phyloP scores from a whole-genome alignment of 164 flowering plant species.

The Macadamia tetraphylla region DNA sequence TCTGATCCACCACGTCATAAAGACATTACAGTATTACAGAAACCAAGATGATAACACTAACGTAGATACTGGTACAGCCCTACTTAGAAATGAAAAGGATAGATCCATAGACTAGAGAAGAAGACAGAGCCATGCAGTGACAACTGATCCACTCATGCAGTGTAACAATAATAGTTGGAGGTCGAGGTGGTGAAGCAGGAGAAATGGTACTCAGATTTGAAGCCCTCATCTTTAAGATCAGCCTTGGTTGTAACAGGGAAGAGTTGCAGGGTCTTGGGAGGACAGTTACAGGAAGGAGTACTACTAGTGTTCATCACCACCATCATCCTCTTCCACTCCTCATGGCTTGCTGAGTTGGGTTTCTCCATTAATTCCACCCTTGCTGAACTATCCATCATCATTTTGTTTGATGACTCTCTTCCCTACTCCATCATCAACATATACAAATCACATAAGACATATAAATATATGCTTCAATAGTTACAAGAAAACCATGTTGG shows the following conservation, averaged over 20 bases:
- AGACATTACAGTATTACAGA: background rate
- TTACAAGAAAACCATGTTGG: too few species aligned
- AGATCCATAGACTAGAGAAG: background rate
- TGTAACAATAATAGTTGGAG: slow-evolving; percentile 6
- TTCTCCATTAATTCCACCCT: slow-evolving; percentile 19
- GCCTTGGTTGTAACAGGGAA: slow-evolving; percentile 50
- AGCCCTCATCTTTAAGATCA: slow-evolving; percentile 34
- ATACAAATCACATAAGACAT: background rate
- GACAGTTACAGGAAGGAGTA: slow-evolving; percentile 18
- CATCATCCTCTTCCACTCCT: slow-evolving; percentile 32
- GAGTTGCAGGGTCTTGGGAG: slow-evolving; percentile 60
- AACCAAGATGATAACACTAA: background rate
- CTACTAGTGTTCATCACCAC: slow-evolving; percentile 20
- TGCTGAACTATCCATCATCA: background rate
- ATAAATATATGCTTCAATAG: background rate
- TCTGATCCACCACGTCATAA: background rate
- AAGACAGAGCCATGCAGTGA: background rate
- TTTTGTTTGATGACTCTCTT: slow-evolving; percentile 13
- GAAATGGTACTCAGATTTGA: slow-evolving; percentile 7
- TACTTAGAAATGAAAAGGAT: background rate
- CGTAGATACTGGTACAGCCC: background rate
- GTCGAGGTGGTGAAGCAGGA: slow-evolving; percentile 10
- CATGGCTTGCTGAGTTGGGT: background rate
- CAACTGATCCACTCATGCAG: background rate
- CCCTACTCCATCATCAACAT: slow-evolving; percentile 14